phyloP scores from a whole-genome alignment of 1,139 yeast species.

The Protomyces inouyei region DNA sequence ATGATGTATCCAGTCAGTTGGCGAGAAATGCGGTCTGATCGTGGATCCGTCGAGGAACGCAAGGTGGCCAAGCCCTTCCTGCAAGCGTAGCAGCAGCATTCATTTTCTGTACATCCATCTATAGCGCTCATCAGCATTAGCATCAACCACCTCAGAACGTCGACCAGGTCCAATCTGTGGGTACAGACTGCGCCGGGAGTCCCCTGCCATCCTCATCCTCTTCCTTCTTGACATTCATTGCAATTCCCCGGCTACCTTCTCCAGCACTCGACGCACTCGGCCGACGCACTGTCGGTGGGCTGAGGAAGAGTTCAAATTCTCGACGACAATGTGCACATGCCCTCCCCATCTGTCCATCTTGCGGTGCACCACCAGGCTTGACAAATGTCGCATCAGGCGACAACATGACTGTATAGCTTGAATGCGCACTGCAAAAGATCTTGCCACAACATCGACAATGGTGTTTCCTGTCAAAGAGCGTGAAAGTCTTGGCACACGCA shows the following conservation, averaged over 20 bases:
- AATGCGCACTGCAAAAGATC: conserved; percentile 21
- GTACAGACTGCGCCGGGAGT: conserved; percentile 22
- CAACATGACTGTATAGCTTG: conserved; percentile 15
- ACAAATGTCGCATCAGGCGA: conserved; percentile 6
- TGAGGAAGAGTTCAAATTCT: conserved; percentile 20
- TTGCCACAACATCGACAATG: conserved; percentile 25
- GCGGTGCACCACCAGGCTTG: neutral
- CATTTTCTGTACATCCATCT: no score
- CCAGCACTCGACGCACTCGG: neutral
- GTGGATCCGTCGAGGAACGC: conserved; percentile 71
- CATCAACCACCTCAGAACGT: conserved; percentile 1
- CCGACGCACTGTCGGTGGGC: conserved; percentile 12
- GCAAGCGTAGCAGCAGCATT: conserved; percentile 32
- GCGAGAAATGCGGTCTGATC: conserved; percentile 82
- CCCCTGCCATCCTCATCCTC: conserved; percentile 12
- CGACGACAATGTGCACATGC: conserved; percentile 22
- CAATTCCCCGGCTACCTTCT: neutral
- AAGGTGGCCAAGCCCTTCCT: conserved; percentile 89
- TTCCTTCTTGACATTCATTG: neutral
- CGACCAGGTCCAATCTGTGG: conserved; percentile 26
- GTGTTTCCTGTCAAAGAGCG: conserved; percentile 41
- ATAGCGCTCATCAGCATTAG: neutral
- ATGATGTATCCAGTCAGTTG: conserved; percentile 89
- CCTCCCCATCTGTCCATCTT: conserved; percentile 4
- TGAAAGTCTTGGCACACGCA: conserved; percentile 47